A percentile compares a stretch with the other conserved stretches of the same genome.
Conservation (phyloP, 1,139 yeast species). For the Saccharomyces uvarum region DNA sequence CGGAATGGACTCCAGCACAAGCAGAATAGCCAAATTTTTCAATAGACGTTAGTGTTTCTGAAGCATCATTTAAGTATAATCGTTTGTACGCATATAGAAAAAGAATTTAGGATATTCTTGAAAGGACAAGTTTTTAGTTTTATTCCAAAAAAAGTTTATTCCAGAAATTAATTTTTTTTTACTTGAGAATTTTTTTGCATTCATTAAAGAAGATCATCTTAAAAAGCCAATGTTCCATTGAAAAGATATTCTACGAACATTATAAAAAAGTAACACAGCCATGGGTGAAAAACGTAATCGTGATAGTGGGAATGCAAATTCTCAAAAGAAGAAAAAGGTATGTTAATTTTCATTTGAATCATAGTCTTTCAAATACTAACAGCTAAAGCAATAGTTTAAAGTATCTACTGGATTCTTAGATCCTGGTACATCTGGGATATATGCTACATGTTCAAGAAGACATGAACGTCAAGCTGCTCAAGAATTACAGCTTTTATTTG, state of each 20-base stretch:
- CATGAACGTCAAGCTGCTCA: conserved; percentile 67
- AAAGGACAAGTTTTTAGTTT: not conserved
- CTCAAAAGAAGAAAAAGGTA: not conserved
- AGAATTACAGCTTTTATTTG: conserved; percentile 59
- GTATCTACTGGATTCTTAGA: conserved; percentile 37
- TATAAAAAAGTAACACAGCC: not conserved
- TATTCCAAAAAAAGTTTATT: not conserved
- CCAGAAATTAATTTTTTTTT: not conserved
- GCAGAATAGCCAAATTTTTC: conserved; percentile 26
- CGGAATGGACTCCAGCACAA: conserved; percentile 11
- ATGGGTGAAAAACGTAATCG: not conserved
- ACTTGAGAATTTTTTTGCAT: not conserved
- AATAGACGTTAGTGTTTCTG: conserved; percentile 16
- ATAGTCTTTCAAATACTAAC: not conserved
- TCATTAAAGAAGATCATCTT: not conserved
- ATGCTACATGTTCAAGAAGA: conserved; percentile 77
- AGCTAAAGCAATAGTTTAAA: conserved; percentile 16
- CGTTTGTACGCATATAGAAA: not conserved
- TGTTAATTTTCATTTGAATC: not conserved
- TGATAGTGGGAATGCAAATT: not conserved
- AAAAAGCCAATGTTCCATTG: not conserved
- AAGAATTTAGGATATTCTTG: not conserved
- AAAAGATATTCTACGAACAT: not conserved
- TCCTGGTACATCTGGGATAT: conserved; percentile 76
- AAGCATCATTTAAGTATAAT: not conserved